Base-by-base conservation (phyloP, 768 basidiomycete genomes). In the Tricholoma matsutake region DNA sequence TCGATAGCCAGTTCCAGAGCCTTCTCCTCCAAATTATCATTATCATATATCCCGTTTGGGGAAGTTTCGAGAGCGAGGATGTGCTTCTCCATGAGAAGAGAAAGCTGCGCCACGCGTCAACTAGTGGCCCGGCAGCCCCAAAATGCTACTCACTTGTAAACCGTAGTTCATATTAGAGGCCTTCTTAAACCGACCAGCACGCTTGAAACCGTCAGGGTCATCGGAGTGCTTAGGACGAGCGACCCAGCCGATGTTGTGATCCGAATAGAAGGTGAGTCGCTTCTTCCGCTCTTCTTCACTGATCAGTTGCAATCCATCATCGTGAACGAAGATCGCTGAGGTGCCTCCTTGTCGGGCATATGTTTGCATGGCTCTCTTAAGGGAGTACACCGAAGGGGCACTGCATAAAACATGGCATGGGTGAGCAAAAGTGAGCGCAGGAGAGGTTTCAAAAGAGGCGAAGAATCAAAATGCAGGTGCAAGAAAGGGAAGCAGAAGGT, bases 121-220 rank as follows among this genome's bases (percentile, higher is more conserved):
- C 54, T 41, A 54, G n/a, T 37, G 57, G 54, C 11, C n/a, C 6
- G 11, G 5, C 28, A 9, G 3, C n/a, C 1, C 6, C n/a, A 1
- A 18, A 1, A 35, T 45, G 37, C 62, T 34, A 54, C 72, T 65
- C 62, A 80, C 78, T 62, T 76, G 73, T 14, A 82, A 78, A 0
- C 87, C 91, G 67, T 86, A 92, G 69, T 94, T 95, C 89, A 95
- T 91, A 73, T 95, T 95, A 2, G 85, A 87, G 1, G 91, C 91
- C 73, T 95, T 95, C 80, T 95, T 94, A 84, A 95, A 95, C 14
- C 92, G 84, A 43, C 92, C 93, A 31, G 90, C 89, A 53, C 92
- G 89, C 62, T 88, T 82, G 78, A 84, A 92, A 1, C 89, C 91
- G 68, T 86, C 85, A 16, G 83, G 74, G 2, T 75, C 72, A 64